These are phyloP conservation scores for Aspergillus luchuensis DNA, from an alignment of 2,329 filamentous ascomycete genomes.

Conservation along the genomic window DNA sequence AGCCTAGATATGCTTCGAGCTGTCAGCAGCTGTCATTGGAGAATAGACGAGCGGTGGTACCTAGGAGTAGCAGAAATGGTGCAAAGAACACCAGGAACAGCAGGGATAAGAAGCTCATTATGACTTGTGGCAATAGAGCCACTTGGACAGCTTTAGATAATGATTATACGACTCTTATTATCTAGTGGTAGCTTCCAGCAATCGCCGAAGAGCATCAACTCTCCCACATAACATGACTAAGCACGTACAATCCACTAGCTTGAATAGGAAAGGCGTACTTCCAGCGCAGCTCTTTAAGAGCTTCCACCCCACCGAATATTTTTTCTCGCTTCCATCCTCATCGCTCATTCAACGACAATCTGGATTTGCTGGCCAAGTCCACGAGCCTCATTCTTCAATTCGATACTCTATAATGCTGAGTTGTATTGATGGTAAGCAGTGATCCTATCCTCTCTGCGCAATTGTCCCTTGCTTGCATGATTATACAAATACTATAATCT, in stretches of 20 bases:
- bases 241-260: background rate
- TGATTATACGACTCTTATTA: background rate
- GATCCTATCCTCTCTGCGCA: background rate
- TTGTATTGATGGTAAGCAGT: slow-evolving; percentile 35
- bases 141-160: background rate
- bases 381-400: slow-evolving; percentile 10
- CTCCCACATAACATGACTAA: background rate
- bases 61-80: slow-evolving; percentile 40
- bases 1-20: slow-evolving; percentile 50
- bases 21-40: slow-evolving; percentile 24
- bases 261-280: slow-evolving; percentile 15
- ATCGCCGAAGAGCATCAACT: background rate
- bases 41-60: slow-evolving; percentile 16
- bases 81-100: slow-evolving; percentile 41
- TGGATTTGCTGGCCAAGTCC: slow-evolving; percentile 34
- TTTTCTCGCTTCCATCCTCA: slow-evolving; percentile 1
- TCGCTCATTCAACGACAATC: slow-evolving; percentile 15
- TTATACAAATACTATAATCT: slow-evolving; percentile 68
- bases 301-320: slow-evolving; percentile 12
- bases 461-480: slow-evolving; percentile 54
- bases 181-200: background rate
- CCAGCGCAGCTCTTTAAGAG: slow-evolving; percentile 21
- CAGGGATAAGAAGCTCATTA: slow-evolving; percentile 39
- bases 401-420: slow-evolving; percentile 13
- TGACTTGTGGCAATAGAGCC: background rate